Base-by-base conservation (phyloP, 108 stramenopile genomes). In the Skeletonema menzelii region DNA sequence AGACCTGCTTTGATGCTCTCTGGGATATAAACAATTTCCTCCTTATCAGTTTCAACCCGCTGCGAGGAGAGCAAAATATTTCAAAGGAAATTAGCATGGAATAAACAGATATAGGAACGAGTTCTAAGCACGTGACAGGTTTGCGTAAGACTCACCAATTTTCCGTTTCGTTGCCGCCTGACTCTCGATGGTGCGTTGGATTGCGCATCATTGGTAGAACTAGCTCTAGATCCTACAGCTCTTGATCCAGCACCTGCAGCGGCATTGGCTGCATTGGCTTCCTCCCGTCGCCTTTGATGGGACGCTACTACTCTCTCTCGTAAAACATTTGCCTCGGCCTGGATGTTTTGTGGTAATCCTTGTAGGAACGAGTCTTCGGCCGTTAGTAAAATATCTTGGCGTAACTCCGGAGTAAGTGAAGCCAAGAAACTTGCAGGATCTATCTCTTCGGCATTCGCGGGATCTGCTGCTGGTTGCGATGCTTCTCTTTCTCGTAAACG, bases 371-470 rank as follows among this genome's bases (percentile, higher is more conserved):
- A 71, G 27, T 92, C 87, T 56, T 97, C 95, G 4, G 96, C 95
- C 24, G 94, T 93, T 37, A 96, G 71, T 14, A 98, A 86, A 27
- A 98, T 90, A 67, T 98, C 97, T 61, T 86, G 73, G 14, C 97
- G 83, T 32, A 98, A 87, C 37, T 97, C 96, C 53, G 95, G 93
- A 8, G 91, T 82, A 31, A 97, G 75, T 10, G 97, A 97, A 6
- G 95, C 95, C 37, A 96, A 70, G 70, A 97, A 95, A 42, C 92
- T 91, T 37, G 93, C 94, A 73, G 92, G 96, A 76, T 98, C 97
- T 86, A 88, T 88, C 17, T 77, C 76, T 61, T 95, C 87, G 20
- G 95, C 97, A 57, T 91, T 85, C 10, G 92, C 82, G 5, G 97
- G 96, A 80, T 96, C 96, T 4, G 95, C 95, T 37, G 95, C 89